Base-by-base conservation (phyloP, 1,139 yeast genomes). In the Debaryomyces robertsiae region DNA sequence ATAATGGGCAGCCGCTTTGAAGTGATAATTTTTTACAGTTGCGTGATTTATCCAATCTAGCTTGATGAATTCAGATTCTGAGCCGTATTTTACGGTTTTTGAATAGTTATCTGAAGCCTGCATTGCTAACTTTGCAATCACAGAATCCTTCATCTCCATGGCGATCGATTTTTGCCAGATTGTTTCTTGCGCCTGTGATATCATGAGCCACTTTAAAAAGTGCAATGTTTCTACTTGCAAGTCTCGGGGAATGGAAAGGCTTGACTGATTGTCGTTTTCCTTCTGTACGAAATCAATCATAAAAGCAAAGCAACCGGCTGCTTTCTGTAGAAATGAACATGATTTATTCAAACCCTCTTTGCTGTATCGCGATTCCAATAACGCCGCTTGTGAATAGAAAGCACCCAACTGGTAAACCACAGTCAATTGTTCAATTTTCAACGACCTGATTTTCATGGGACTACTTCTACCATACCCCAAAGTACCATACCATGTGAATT, bases 141-240 rank as follows among this genome's bases (percentile, higher is more conserved):
- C 69, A 0, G 83, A 67, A 54, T 85, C 81, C 53, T 82, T 84
- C 54, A 81, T 60, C 3, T 69, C 65, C n/a, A 74, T 75, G 27
- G 65, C 59, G 1, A 77, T 62, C 0, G 96, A 91, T 53, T 82
- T 82, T 38, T 77, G 81, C 96, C 96, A 90, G 41, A 84, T 81
- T 9, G 80, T 73, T 55, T 91, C 97, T 58, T 90, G 96, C 0
- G 96, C 94, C 53, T 89, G 95, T 0, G 95, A 95, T 30, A 86
- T 57, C 77, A 80, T 78, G 16, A 89, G 51, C n/a, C 48, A 48
- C 36, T 54, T 54, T 23, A 73, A 54, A 34, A 66, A 62, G 15
- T 45, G 45, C 4, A 68, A 45, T 0, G 75, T 63, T 5, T 55
- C 55, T 3, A 22, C 14, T 6, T 62, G 60, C 19, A 69, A 54